These are phyloP conservation scores for Epichloe scottii DNA, from an alignment of 2,329 filamentous ascomycete genomes.

Conservation along the genomic window DNA sequence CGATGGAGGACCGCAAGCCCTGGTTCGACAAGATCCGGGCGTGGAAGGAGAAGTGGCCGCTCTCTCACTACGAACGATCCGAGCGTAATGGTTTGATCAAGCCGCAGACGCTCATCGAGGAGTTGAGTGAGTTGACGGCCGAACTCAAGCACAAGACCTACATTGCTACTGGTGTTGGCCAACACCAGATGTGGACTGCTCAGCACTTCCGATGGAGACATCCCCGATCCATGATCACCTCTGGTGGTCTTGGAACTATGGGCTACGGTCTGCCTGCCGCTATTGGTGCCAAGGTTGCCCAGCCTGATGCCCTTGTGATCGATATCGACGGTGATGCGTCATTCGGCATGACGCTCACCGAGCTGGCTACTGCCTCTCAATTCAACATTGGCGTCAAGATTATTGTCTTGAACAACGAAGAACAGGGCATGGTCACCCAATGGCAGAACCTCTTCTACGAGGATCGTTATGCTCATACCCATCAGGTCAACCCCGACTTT, in stretches of 20 bases:
- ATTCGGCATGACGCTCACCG: constrained; percentile 95
- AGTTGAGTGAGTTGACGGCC: constrained; percentile 72
- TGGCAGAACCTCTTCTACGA: constrained; percentile 98
- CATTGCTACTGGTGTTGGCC: constrained; percentile 88
- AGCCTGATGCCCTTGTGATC: constrained; percentile 67
- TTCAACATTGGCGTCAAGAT: constrained; percentile 96
- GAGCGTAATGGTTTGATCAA: constrained; percentile 73
- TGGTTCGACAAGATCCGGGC: constrained; percentile 84
- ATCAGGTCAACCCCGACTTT: constrained; percentile 93
- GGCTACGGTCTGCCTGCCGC: constrained; percentile 88
- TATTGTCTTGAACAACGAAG: constrained; percentile 89
- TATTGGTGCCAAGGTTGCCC: constrained; percentile 77
- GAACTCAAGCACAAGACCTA: constrained; percentile 72
- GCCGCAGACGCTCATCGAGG: constrained; percentile 85
- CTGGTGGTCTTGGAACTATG: constrained; percentile 80
- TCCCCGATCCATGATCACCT: constrained; percentile 90
- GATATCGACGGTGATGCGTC: constrained; percentile 98
- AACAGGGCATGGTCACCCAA: constrained; percentile 97
- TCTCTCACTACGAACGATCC: constrained; percentile 67
- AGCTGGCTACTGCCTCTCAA: constrained; percentile 82
- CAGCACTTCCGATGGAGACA: constrained; percentile 94
- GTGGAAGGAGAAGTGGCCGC: constrained; percentile 89
- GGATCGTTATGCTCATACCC: constrained; percentile 82
- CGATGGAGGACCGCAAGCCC: constrained; percentile 54
- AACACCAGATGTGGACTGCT: constrained; percentile 97